Evolutionary conservation across 73 alveolate species (phyloP).

Genomic region (Paramecium sonneborni): DNA sequence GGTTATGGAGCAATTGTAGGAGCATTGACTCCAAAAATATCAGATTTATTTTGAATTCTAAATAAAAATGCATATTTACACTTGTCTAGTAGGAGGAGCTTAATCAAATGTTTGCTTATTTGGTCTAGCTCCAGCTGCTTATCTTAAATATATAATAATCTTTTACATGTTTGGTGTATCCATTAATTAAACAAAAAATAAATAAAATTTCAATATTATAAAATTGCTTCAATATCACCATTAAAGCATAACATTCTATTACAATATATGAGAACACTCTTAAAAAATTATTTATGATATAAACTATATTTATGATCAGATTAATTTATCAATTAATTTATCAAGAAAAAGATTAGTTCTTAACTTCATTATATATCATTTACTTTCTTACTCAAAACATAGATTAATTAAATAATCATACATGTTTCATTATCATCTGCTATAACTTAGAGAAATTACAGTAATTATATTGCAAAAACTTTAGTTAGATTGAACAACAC

Average conservation of each 20-base stretch:
- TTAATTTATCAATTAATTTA: neutral
- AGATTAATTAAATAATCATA: too few species aligned
- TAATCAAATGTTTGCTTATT: conserved; percentile 25
- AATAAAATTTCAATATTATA: neutral
- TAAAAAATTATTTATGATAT: neutral
- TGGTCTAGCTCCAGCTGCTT: conserved; percentile 45
- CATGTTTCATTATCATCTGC: too few species aligned
- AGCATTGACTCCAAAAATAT: neutral
- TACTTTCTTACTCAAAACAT: neutral
- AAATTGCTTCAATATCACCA: neutral
- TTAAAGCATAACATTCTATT: neutral
- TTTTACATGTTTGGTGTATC: neutral
- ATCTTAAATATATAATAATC: neutral
- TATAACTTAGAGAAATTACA: neutral
- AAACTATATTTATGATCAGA: neutral
- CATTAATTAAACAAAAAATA: conserved; percentile 4
- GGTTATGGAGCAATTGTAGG: neutral
- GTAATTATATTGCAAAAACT: neutral
- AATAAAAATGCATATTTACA: neutral
- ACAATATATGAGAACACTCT: neutral
- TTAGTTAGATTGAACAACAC: neutral
- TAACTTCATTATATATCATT: neutral
- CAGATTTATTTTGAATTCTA: conserved; percentile 9
- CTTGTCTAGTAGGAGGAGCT: neutral
- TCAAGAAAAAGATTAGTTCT: neutral